Percentiles rank a stretch among this genome's conserved stretches.
phyloP scores from a whole-genome alignment of 768 basidiomycete genomes.

The Coprinellus micaceus region DNA sequence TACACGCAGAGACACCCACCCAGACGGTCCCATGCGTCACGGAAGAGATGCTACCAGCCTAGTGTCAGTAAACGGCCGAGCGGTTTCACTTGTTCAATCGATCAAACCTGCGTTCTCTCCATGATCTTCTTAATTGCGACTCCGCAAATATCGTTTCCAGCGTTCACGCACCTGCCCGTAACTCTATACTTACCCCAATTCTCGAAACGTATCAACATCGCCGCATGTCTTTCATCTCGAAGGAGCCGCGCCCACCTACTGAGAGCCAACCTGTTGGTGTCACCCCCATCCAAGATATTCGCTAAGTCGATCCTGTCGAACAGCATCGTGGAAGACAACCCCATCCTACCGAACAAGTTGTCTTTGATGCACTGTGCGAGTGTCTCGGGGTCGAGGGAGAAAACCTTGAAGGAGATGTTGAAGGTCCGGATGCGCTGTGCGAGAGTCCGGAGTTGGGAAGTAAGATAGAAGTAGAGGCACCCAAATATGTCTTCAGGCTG shows the following conservation, averaged over 20 bases:
- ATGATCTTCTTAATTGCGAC: neutral
- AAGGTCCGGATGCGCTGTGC: conserved; percentile 25
- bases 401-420: conserved; percentile 27
- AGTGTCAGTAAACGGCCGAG: too few relatives aligned
- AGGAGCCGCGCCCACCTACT: conserved; percentile 32
- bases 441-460: conserved; percentile 33
- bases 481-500: conserved; percentile 38
- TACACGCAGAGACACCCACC: too few relatives aligned
- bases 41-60: too few relatives aligned
- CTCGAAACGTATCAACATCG: conserved; percentile 38
- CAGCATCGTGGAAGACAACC: conserved; percentile 17
- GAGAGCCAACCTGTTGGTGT: conserved; percentile 23
- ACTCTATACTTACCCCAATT: conserved; percentile 30
- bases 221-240: conserved; percentile 21
- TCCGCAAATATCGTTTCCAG: neutral
- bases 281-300: conserved; percentile 38
- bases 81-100: neutral
- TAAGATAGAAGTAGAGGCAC: conserved; percentile 40
- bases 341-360: neutral
- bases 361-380: conserved; percentile 21
- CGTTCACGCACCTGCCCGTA: conserved; percentile 10
- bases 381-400: conserved; percentile 22
- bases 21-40: conserved; percentile 19
- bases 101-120: conserved; percentile 18
- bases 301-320: conserved; percentile 46